phyloP scores from a whole-genome alignment of 805 yeast species.

The Candida alai region DNA sequence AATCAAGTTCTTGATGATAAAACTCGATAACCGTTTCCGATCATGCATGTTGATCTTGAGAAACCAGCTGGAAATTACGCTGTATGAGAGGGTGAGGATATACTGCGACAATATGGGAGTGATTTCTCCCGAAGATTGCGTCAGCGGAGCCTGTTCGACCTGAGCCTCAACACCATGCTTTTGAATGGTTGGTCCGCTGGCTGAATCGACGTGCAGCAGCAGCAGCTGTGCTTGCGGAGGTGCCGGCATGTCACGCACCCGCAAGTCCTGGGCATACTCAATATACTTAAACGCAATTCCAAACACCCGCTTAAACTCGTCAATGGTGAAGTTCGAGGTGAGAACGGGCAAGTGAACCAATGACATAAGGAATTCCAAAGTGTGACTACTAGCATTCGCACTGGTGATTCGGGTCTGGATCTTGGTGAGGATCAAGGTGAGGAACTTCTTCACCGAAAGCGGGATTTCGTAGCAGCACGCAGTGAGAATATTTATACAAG shows the following conservation, averaged over 20 bases:
- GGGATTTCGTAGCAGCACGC: conserved; percentile 83
- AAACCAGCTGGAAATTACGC: conserved; percentile 69
- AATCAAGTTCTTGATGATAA: conserved; percentile 54
- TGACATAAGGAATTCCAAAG: conserved; percentile 68
- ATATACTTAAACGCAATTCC: conserved; percentile 80
- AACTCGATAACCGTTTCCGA: conserved; percentile 58
- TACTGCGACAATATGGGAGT: conserved; percentile 53
- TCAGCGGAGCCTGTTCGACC: conserved; percentile 54
- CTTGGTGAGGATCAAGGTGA: conserved; percentile 65
- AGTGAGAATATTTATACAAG: conserved; percentile 71
- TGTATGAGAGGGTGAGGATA: conserved; percentile 58
- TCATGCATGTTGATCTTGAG: conserved; percentile 57
- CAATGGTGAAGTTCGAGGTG: conserved; percentile 67
- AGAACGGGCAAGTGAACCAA: conserved; percentile 63
- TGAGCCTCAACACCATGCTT: conserved; percentile 45
- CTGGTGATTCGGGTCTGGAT: conserved; percentile 68
- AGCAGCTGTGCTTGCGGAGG: background rate
- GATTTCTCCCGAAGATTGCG: conserved; percentile 36
- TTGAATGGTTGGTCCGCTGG: conserved; percentile 15
- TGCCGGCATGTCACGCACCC: conserved; percentile 19
- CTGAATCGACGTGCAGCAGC: conserved; percentile 8
- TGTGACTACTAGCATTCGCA: conserved; percentile 64
- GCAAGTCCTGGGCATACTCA: conserved; percentile 59
- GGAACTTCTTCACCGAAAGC: conserved; percentile 59
- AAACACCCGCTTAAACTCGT: conserved; percentile 75